Conservation (phyloP, 441 rosid species). For the Hura crepitans region DNA sequence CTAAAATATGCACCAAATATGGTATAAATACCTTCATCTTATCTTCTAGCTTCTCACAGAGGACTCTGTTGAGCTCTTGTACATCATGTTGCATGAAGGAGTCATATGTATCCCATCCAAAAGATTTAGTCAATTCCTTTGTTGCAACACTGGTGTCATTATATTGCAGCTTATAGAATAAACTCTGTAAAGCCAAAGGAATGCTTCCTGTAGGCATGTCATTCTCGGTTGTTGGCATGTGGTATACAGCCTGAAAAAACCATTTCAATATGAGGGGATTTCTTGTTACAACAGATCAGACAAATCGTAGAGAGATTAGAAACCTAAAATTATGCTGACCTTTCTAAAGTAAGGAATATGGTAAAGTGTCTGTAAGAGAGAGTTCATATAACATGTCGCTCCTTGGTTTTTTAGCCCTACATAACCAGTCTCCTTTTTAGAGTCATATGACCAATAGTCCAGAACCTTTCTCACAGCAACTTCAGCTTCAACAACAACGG, state of each 20-base stretch:
- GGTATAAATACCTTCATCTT: constrained; percentile 72
- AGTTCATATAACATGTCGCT: constrained; percentile 92
- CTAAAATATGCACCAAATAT: constrained; percentile 13
- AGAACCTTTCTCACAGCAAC: constrained; percentile 66
- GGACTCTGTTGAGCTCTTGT: constrained; percentile 85
- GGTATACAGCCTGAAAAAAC: constrained; percentile 77
- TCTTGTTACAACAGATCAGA: constrained; percentile 6
- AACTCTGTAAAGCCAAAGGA: constrained; percentile 87
- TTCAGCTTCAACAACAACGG: constrained; percentile 74
- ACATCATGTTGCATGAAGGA: constrained; percentile 97
- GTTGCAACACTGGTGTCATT: constrained; percentile 84
- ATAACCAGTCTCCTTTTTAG: constrained; percentile 89
- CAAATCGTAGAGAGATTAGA: constrained; percentile 3
- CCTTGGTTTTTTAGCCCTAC: constrained; percentile 95
- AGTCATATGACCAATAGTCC: constrained; percentile 86
- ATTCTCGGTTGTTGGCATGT: constrained; percentile 95
- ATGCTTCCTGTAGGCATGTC: constrained; percentile 84
- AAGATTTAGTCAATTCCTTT: constrained; percentile 80
- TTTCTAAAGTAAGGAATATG: constrained; percentile 86
- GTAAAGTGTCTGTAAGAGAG: constrained; percentile 72
- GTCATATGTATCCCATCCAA: constrained; percentile 97
- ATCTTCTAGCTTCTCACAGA: constrained; percentile 87
- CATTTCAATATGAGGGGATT: constrained; percentile 26
- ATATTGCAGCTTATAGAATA: constrained; percentile 89
- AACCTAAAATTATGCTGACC: constrained; percentile 39